These are phyloP conservation scores for Thelephora terrestris DNA, from an alignment of 1,284 basidiomycete species.

Conservation along the genomic window DNA sequence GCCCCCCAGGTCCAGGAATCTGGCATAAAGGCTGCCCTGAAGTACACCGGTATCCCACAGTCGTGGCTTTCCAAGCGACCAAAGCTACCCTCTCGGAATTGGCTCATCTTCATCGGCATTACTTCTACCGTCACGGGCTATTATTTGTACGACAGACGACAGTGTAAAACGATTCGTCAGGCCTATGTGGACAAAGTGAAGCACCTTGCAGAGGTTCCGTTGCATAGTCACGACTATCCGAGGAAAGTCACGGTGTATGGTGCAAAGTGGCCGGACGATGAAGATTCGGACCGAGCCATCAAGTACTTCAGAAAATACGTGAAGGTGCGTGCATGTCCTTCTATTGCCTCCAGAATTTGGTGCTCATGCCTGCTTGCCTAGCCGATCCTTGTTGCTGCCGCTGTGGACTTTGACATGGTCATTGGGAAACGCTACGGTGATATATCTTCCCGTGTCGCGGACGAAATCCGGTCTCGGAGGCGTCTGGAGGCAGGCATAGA, in stretches of 20 bases:
- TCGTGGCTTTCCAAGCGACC: conserved; percentile 69
- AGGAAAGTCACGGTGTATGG: conserved; percentile 85
- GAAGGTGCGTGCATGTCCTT: conserved; percentile 55
- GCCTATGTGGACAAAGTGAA: conserved; percentile 77
- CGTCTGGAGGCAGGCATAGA: conserved; percentile 57
- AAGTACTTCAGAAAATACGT: conserved; percentile 93
- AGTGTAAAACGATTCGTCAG: conserved; percentile 70
- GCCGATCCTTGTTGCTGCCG: conserved; percentile 92
- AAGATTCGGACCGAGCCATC: conserved; percentile 78
- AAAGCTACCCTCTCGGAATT: conserved; percentile 82
- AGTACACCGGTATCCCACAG: conserved; percentile 46
- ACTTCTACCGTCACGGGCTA: conserved; percentile 62
- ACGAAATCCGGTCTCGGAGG: conserved; percentile 59
- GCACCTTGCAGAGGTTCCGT: conserved; percentile 59
- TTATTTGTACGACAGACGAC: conserved; percentile 78
- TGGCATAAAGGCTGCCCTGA: conserved; percentile 24
- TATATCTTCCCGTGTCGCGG: conserved; percentile 65
- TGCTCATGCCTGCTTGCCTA: conserved; percentile 23
- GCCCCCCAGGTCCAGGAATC: conserved; percentile 16
- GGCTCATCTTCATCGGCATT: conserved; percentile 83
- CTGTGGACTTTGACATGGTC: conserved; percentile 84
- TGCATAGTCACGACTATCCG: conserved; percentile 59
- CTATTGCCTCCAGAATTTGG: conserved; percentile 4
- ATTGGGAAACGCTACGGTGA: conserved; percentile 81
- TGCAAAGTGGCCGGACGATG: conserved; percentile 89